Evolutionary conservation across 495 filamentous ascomycete species (phyloP).

Genomic region (Daldinia loculata): DNA sequence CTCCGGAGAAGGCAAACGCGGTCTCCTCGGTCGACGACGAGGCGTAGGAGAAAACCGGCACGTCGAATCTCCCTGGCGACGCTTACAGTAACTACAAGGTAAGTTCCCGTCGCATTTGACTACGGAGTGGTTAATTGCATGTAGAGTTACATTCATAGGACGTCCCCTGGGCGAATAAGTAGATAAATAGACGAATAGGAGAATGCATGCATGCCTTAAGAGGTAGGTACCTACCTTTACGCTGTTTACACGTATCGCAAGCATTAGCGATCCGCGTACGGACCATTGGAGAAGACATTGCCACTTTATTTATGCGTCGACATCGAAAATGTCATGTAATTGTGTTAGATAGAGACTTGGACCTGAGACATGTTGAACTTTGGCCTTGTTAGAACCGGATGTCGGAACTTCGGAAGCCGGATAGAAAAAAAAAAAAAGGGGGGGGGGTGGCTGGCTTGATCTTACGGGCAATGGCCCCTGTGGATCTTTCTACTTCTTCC

Average conservation of each 20-base stretch:
- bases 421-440: background rate
- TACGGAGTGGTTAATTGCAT: background rate
- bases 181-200: background rate
- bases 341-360: background rate
- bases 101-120: constrained; percentile 39
- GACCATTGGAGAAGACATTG: constrained; percentile 31
- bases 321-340: background rate
- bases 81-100: constrained; percentile 36
- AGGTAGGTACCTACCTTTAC: constrained; percentile 40
- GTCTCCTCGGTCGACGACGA: constrained; percentile 26
- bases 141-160: background rate
- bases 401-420: constrained; percentile 42
- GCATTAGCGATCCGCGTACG: constrained; percentile 54
- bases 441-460: too few relatives aligned
- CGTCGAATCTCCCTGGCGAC: constrained; percentile 11
- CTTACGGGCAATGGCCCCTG: too few relatives aligned
- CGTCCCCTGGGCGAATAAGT: background rate
- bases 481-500: too few relatives aligned
- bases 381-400: background rate
- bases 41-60: constrained; percentile 33
- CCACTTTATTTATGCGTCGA: background rate
- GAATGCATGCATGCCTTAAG: background rate
- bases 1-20: constrained; percentile 22
- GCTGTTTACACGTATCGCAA: constrained; percentile 57
- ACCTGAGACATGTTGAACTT: background rate